Evolutionary conservation across 352 stramenopile species (phyloP).

Genomic region (Globisporangium megalacanthum): DNA sequence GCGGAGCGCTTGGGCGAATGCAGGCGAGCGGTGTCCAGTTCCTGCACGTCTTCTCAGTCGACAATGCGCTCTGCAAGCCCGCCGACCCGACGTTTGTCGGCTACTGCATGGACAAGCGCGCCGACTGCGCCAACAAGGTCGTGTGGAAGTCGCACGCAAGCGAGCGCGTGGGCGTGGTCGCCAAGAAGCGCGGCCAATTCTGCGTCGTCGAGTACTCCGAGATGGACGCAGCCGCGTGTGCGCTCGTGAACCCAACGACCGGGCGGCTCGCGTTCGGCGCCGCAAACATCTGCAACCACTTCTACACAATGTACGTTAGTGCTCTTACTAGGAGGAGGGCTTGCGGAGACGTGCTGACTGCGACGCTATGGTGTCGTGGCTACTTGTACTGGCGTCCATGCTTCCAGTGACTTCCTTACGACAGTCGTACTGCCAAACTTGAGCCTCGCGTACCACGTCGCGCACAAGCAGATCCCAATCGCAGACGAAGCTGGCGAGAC

Average conservation of each 20-base stretch:
- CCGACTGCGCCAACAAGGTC: conserved; percentile 97
- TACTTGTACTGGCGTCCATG: neutral
- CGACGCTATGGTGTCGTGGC: neutral
- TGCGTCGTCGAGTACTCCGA: conserved; percentile 98
- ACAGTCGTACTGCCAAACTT: conserved; percentile 84
- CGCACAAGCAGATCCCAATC: conserved; percentile 96
- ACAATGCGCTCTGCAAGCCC: conserved; percentile 96
- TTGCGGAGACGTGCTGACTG: neutral
- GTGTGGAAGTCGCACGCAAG: conserved; percentile 91
- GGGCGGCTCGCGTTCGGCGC: conserved; percentile 92
- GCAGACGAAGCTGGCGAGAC: conserved; percentile 78
- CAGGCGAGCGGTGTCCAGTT: conserved; percentile 85
- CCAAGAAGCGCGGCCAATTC: conserved; percentile 70
- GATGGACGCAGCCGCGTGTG: conserved; percentile 74
- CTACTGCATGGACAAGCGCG: conserved; percentile 90
- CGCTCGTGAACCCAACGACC: conserved; percentile 47
- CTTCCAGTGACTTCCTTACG: conserved; percentile 59
- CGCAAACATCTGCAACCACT: conserved; percentile 99
- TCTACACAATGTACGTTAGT: conserved; percentile 87
- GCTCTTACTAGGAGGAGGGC: neutral
- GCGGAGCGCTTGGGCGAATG: conserved; percentile 88
- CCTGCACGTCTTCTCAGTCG: conserved; percentile 96
- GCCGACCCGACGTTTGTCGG: conserved; percentile 96
- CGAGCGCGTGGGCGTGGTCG: conserved; percentile 93
- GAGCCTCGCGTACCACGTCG: conserved; percentile 92